Evolutionary conservation across 257 asterid species (phyloP), one percentile per base, ranked within the genome.

Genomic region (Petunia axillaris): DNA sequence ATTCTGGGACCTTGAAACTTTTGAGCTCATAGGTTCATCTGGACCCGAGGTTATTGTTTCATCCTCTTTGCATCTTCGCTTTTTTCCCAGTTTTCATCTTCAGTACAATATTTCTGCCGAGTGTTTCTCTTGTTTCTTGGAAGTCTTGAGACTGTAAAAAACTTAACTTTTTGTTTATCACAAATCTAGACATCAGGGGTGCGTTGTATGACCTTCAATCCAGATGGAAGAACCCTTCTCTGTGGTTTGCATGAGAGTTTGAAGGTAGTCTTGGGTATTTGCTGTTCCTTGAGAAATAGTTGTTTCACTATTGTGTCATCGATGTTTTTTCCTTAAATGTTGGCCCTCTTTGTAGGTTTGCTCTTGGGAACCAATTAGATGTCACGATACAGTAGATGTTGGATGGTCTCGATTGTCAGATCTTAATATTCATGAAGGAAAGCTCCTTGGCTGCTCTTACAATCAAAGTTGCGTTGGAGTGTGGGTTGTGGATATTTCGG

Each of bases 401-500:
- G 99, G 99, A 50, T 96, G 99, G 99, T 96, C 99, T 76, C 93
- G 78, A 86, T 85, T 96, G 86, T 94, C 99, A 55, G 99, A 96
- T 81, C 97, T 96, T 89, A 96, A 94, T 85, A 90, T 94, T 83
- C 97, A 96, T 89, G 99, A 96, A 91, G 99, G 98, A 77, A 96
- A 94, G 87, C 99, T 96, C 86, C 97, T 96, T 68, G 99, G 99
- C 81, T 96, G 99, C 88, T 96, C 99, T 60, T 94, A 88, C 86
- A 96, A 96, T 87, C 99, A 96, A 87, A 96, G 98, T 84, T 96
- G 99, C 82, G 99, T 96, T 80, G 99, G 99, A 79, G 97, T 96
- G 74, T 96, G 99, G 99, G 98, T 96, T 75, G 99, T 94, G 63
- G 99, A 96, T 88, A 94, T 96, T 71, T 91, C 97, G 92, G 98